A percentile compares a stretch with the other conserved stretches of the same genome.
phyloP scores from a whole-genome alignment of 2,329 filamentous ascomycete species.

The Penicillium rolfsii region DNA sequence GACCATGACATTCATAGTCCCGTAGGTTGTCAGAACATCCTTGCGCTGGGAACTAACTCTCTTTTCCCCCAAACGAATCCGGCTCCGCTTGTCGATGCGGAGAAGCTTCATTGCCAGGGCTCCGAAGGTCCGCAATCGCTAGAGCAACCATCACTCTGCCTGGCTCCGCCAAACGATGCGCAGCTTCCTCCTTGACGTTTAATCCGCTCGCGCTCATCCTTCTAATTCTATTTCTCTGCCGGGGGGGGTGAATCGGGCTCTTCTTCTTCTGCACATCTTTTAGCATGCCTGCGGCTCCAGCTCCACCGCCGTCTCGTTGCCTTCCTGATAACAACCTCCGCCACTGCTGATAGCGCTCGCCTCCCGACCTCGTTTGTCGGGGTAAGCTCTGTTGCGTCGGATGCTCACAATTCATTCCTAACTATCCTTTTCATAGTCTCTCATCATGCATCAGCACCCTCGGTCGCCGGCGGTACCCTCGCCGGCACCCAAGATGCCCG shows the following conservation, averaged over 20 bases:
- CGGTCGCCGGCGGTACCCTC: conserved; percentile 67
- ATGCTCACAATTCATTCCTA: conserved; percentile 4
- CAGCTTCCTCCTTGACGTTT: conserved; percentile 14
- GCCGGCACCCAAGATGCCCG: conserved; percentile 72
- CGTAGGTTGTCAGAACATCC: conserved; percentile 34
- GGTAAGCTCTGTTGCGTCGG: conserved; percentile 19
- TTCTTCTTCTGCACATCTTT: conserved; percentile 27
- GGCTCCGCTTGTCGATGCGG: conserved; percentile 36
- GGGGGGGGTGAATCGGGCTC: conserved; percentile 2
- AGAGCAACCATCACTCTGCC: conserved; percentile 19
- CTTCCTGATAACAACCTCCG: conserved; percentile 39
- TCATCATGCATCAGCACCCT: conserved; percentile 85
- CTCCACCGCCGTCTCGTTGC: conserved; percentile 34
- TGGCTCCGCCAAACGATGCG: conserved; percentile 33
- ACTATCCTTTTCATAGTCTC: conserved; percentile 8
- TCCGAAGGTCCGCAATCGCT: conserved; percentile 31
- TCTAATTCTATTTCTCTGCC: conserved; percentile 8
- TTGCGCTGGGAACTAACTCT: conserved; percentile 30
- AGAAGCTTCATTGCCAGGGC: conserved; percentile 41
- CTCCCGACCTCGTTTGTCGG: conserved; percentile 18
- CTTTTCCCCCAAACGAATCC: conserved; percentile 24
- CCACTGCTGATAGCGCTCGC: conserved; percentile 24
- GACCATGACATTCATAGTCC: conserved; percentile 28
- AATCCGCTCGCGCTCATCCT: conserved; percentile 15
- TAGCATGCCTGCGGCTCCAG: conserved; percentile 45